phyloP scores from a whole-genome alignment of 2,329 filamentous ascomycete genomes.

The Chaetothyriales sp. region DNA sequence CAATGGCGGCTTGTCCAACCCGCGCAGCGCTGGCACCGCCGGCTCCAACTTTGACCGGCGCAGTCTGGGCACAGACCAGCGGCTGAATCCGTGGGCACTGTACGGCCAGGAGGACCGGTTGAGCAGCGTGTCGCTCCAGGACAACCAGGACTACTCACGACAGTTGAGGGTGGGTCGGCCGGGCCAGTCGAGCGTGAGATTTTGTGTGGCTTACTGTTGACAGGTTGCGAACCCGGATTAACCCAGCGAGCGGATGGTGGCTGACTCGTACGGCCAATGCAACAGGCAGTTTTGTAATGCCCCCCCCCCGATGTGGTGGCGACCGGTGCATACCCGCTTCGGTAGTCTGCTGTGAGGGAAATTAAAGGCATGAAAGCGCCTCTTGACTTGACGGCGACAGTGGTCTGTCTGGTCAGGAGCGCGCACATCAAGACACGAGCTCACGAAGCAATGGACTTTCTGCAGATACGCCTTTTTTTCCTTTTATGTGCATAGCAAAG shows the following conservation, averaged over 20 bases:
- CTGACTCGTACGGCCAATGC: not conserved
- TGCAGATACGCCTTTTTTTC: not conserved
- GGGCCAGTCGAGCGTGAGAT: not conserved
- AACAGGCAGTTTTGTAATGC: not conserved
- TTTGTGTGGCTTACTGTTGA: constrained; percentile 4
- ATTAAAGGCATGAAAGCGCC: not conserved
- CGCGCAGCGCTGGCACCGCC: constrained; percentile 9
- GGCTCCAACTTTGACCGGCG: constrained; percentile 11
- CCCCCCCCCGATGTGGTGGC: no score
- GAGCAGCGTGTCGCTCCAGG: constrained; percentile 34
- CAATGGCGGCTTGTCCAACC: constrained; percentile 4
- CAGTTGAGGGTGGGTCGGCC: constrained; percentile 17
- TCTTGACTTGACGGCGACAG: not conserved
- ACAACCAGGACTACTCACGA: constrained; percentile 36
- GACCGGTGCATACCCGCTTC: not conserved
- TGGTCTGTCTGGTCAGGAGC: not conserved
- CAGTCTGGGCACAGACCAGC: constrained; percentile 27
- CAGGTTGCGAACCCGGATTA: constrained; percentile 18
- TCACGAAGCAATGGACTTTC: constrained; percentile 5
- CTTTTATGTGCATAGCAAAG: not conserved
- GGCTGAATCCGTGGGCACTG: constrained; percentile 30
- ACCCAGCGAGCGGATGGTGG: constrained; percentile 1
- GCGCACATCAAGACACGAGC: constrained; percentile 3
- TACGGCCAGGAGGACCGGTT: constrained; percentile 28
- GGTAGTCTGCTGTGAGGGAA: not conserved